phyloP scores from a whole-genome alignment of 2,329 filamentous ascomycete genomes.

The Thermothelomyces thermophilus region DNA sequence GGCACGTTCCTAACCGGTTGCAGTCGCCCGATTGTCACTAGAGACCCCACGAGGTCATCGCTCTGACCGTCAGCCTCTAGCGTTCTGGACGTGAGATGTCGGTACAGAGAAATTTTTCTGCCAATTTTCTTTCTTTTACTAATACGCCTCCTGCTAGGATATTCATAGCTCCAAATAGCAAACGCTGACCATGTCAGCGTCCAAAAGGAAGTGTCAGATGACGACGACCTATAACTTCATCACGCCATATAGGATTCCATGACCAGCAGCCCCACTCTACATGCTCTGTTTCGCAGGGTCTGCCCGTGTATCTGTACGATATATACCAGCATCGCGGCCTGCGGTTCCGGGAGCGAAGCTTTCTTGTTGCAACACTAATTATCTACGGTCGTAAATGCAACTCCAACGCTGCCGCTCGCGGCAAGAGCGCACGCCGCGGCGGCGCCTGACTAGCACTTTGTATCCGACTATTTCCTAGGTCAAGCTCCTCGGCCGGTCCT shows the following conservation, averaged over 20 bases:
- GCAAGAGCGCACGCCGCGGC: too few relatives aligned
- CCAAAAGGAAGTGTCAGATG: conserved; percentile 2
- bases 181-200: neutral
- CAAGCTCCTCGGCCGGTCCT: too few relatives aligned
- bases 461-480: too few relatives aligned
- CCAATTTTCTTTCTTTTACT: neutral
- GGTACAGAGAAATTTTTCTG: conserved; percentile 8
- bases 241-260: conserved; percentile 18
- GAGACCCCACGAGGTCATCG: conserved; percentile 2
- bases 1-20: conserved; percentile 12
- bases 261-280: conserved; percentile 1
- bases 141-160: neutral
- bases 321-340: neutral
- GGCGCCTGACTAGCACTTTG: too few relatives aligned
- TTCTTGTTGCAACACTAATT: neutral
- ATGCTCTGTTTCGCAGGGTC: neutral
- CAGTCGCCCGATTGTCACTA: neutral
- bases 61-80: neutral
- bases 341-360: neutral
- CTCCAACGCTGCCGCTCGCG: too few relatives aligned
- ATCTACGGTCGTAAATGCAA: too few relatives aligned
- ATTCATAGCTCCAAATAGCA: neutral
- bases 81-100: neutral
- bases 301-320: too few relatives aligned
- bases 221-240: conserved; percentile 11